These are phyloP conservation scores for Crithidia sp. DNA, from an alignment of 208 protist genomes.

Conservation along the genomic window DNA sequence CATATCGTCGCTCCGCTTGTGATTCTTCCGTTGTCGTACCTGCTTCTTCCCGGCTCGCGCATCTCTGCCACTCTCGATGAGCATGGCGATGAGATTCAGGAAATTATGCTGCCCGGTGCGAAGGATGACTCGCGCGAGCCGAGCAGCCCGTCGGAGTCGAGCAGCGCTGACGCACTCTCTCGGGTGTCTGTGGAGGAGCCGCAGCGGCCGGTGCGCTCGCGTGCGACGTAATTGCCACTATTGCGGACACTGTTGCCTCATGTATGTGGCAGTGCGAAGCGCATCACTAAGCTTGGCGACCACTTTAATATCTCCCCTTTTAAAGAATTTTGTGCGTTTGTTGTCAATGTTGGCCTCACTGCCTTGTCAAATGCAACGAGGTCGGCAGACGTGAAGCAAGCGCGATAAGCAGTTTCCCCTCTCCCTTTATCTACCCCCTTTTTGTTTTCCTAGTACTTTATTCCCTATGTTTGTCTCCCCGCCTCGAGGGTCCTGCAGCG, in stretches of 20 bases:
- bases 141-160: background rate
- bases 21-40: constrained; percentile 1
- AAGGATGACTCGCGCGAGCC: background rate
- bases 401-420: no score
- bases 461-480: background rate
- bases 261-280: no score
- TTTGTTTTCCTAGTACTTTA: background rate
- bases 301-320: background rate
- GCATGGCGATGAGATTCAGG: constrained; percentile 4
- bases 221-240: background rate
- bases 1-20: constrained; percentile 20
- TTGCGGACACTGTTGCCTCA: no score
- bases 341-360: background rate
- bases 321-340: background rate
- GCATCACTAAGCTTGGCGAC: no score
- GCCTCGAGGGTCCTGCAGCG: background rate
- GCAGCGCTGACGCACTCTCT: background rate
- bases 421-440: background rate
- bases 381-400: no score
- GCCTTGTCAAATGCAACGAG: no score
- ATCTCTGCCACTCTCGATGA: constrained; percentile 7
- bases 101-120: background rate
- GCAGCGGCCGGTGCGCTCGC: background rate
- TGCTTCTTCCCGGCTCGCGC: background rate
- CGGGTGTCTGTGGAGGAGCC: background rate